Conservation (phyloP, 2,329 filamentous ascomycete species). For the Thelonectria blattea region DNA sequence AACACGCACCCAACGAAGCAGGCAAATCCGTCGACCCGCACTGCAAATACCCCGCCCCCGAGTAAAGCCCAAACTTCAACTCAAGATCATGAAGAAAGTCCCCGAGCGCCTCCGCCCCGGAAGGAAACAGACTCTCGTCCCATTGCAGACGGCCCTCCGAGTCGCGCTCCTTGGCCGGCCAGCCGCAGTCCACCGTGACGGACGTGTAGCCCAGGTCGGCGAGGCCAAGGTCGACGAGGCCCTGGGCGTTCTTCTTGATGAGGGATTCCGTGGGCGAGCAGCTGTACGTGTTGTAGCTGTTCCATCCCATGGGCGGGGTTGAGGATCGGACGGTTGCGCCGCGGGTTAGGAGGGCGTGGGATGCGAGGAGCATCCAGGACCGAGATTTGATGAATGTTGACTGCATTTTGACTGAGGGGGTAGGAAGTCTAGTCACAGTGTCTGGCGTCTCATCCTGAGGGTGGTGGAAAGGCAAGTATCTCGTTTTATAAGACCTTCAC, state of each 20-base stretch:
- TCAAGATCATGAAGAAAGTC: slow-evolving; percentile 56
- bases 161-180: slow-evolving; percentile 51
- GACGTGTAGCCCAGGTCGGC: slow-evolving; percentile 60
- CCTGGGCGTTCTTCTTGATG: slow-evolving; percentile 54
- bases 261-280: slow-evolving; percentile 28
- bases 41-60: slow-evolving; percentile 53
- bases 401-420: not conserved
- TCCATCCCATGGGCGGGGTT: slow-evolving; percentile 60
- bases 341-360: not conserved
- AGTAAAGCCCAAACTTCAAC: slow-evolving; percentile 61
- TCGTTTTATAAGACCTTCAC: not conserved
- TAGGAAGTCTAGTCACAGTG: not conserved
- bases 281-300: slow-evolving; percentile 59
- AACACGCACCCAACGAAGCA: slow-evolving; percentile 49
- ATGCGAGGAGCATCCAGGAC: slow-evolving; percentile 10
- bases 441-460: not conserved
- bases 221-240: slow-evolving; percentile 58
- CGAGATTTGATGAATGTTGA: slow-evolving; percentile 1
- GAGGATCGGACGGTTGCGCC: slow-evolving; percentile 31
- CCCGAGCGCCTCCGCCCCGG: slow-evolving; percentile 54
- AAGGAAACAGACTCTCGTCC: slow-evolving; percentile 57
- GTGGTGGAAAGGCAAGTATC: no score
- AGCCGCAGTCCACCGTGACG: slow-evolving; percentile 65
- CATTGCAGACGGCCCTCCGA: slow-evolving; percentile 55
- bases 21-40: slow-evolving; percentile 50